phyloP scores from a whole-genome alignment of 306 rosid species.

The Glycyrrhiza uralensis region DNA sequence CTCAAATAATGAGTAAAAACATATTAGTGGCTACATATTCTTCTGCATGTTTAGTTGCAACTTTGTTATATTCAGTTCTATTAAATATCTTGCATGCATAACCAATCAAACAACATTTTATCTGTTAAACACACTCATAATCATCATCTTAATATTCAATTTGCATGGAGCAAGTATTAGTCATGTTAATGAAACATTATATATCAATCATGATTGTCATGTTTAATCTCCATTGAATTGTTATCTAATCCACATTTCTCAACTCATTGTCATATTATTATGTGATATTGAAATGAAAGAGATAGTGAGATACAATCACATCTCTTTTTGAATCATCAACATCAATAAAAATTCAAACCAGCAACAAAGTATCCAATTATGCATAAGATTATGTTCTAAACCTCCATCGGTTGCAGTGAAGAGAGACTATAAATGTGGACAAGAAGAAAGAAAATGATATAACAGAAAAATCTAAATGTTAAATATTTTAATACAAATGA shows the following conservation, averaged over 20 bases:
- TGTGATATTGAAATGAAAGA: not conserved
- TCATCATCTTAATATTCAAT: no score
- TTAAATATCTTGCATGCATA: not conserved
- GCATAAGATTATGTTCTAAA: not conserved
- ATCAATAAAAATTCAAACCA: not conserved
- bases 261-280: not conserved
- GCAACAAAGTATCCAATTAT: not conserved
- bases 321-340: slow-evolving; percentile 10
- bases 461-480: not conserved
- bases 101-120: not conserved
- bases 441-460: not conserved
- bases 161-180: not conserved
- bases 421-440: not conserved
- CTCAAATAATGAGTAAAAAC: not conserved
- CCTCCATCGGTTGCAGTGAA: not conserved
- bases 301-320: not conserved
- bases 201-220: not conserved
- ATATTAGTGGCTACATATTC: not conserved
- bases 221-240: not conserved
- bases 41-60: not conserved
- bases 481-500: not conserved
- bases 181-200: not conserved
- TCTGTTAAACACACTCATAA: no score
- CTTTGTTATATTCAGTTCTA: not conserved
- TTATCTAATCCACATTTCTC: not conserved